Base-by-base conservation (phyloP, 2,329 filamentous ascomycete genomes). In the Leptographium radiaticola region DNA sequence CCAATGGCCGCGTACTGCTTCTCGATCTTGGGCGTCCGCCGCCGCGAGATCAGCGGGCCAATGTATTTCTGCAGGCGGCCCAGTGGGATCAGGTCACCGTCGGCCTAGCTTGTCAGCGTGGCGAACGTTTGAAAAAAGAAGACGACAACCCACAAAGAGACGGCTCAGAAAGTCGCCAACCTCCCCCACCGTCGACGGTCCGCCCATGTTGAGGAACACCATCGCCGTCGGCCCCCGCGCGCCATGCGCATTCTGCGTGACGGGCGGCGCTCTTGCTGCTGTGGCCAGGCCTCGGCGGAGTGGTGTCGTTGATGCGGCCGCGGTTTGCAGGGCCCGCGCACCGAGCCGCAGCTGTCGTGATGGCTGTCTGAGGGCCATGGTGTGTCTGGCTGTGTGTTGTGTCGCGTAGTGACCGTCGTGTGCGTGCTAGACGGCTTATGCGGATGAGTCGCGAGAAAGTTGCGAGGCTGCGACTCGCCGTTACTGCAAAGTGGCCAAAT, bases 131-230 rank as follows among this genome's bases (percentile, higher is more conserved):
- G 16, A 13, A 48, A 10, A 20, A 18, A 45, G 39, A 44, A 25
- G 12, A 50, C 44, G 38, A 52, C 10, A 40, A 70, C 86, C 56
- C 79, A 95, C 91, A 71, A 98, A 98, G 61, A 98, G 75, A 62
- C 90, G 83, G 67, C 86, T 93, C 49, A 98, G 72, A 65, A 97
- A 98, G 68, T 85, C 82, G 62, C 85, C 84, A 39, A 98, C 93
- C 72, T 98, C 89, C 60, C 84, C 80, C 6, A 85, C 86, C 5
- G 87, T 95, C 1, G 88, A 87, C 4, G 93, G 93, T 0, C 93
- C 93, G 56, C 93, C 93, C 93, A 98, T 98, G 71, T 98, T 98
- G 72, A 98, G 81, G 65, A 98, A 96, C 15, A 98, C 93, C 82
- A 98, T 97, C 45, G 93, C 93, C 6, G 93, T 98, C 9, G 90